These are phyloP conservation scores for Clavariopsis aquatica DNA, from an alignment of 495 filamentous ascomycete species.

Conservation along the genomic window DNA sequence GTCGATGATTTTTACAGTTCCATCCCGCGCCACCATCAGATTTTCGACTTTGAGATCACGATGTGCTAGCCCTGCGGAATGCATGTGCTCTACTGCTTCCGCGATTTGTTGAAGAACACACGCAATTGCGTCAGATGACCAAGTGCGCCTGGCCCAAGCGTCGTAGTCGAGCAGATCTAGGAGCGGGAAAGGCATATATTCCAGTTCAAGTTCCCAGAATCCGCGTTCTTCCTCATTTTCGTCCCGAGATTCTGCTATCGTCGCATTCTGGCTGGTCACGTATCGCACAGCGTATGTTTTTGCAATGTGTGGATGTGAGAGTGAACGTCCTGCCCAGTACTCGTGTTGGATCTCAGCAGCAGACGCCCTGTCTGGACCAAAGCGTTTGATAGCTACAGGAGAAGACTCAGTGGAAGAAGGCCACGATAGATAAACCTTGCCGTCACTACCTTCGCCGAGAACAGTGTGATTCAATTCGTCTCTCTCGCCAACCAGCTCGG, in stretches of 20 bases:
- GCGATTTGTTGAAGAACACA: conserved; percentile 6
- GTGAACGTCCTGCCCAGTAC: conserved; percentile 8
- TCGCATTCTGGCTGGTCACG: no score
- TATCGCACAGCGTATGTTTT: not conserved
- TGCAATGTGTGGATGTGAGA: conserved; percentile 7
- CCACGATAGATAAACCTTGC: not conserved
- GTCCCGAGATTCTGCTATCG: no score
- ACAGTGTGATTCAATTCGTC: not conserved
- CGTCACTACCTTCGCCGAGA: not conserved
- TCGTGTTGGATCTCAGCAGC: not conserved
- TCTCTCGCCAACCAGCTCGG: no score
- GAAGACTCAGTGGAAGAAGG: not conserved
- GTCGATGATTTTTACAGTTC: conserved; percentile 12
- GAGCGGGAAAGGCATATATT: conserved; percentile 6
- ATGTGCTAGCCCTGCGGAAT: conserved; percentile 1
- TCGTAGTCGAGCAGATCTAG: conserved; percentile 10
- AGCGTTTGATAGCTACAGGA: not conserved
- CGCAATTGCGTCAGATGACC: not conserved
- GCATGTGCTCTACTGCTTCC: conserved; percentile 3
- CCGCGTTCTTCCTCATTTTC: not conserved
- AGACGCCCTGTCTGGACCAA: not conserved
- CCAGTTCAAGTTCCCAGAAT: conserved; percentile 7
- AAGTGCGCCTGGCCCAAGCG: not conserved
- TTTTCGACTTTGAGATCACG: conserved; percentile 17
- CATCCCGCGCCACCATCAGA: conserved; percentile 6